phyloP scores from a whole-genome alignment of 768 basidiomycete species.

The Gloeostereum incarnatum region DNA sequence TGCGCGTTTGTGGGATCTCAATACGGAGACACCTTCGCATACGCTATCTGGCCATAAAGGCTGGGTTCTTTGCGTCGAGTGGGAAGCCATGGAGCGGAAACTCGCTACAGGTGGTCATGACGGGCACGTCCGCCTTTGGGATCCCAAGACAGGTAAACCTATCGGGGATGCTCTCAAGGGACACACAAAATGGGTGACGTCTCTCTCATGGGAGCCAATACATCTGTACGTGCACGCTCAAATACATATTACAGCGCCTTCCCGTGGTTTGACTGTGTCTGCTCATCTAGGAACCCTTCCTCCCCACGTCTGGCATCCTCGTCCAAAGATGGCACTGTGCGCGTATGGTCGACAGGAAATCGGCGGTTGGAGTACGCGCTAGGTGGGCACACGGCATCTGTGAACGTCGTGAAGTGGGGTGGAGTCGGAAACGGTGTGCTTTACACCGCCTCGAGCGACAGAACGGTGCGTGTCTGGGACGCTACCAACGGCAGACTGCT shows the following conservation, averaged over 20 bases:
- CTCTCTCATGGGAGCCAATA: conserved; percentile 92
- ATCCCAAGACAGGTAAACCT: conserved; percentile 84
- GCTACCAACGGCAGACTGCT: conserved; percentile 73
- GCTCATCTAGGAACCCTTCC: conserved; percentile 50
- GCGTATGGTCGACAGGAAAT: conserved; percentile 81
- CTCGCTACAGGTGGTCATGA: conserved; percentile 94
- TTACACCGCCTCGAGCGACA: conserved; percentile 92
- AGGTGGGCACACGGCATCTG: conserved; percentile 89
- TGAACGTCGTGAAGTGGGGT: conserved; percentile 95
- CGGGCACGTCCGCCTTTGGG: conserved; percentile 88
- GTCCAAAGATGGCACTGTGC: conserved; percentile 92
- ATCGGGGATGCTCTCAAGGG: conserved; percentile 86
- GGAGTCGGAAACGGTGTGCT: conserved; percentile 80
- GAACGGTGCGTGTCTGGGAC: conserved; percentile 94
- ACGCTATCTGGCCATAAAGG: conserved; percentile 84
- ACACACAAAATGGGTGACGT: conserved; percentile 95
- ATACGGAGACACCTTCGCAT: conserved; percentile 87
- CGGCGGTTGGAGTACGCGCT: conserved; percentile 74
- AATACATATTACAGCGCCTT: conserved; percentile 1
- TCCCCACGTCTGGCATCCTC: conserved; percentile 87
- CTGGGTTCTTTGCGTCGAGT: conserved; percentile 96
- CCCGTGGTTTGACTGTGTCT: conserved; percentile 4
- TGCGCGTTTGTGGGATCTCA: conserved; percentile 89
- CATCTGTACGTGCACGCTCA: conserved; percentile 55
- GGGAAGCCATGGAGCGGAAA: conserved; percentile 89